Base-by-base conservation (phyloP, 768 basidiomycete genomes). In the Tulasnella sp. region DNA sequence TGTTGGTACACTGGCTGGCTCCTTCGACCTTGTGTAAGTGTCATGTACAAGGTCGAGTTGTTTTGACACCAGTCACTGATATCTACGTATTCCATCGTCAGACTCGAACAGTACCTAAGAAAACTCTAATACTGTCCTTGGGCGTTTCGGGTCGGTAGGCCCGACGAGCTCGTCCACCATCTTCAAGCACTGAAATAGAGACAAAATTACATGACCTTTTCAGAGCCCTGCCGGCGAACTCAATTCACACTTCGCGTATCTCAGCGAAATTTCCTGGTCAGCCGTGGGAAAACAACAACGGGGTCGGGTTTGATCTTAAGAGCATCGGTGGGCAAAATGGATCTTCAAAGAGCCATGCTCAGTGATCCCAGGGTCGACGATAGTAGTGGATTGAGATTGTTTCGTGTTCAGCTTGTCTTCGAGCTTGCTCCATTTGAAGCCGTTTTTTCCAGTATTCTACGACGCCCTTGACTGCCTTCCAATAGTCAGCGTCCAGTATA, bases 261-360 rank as follows among this genome's bases (percentile, higher is more conserved):
- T 59, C 57, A 21, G 48, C 57, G 27, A 59, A 59, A 25, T 59
- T 59, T 34, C 57, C 57, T 15, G 57, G 57, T 46, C 57, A 59
- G 5, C 57, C 57, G 48, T 59, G 57, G 29, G 49, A n/a, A n/a
- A 59, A n/a, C 46, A 59, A 31, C 19, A 59, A 48, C 19, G 57
- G 57, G 2, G 49, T 59, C 17, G 57, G 45, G 15, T 38, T 38
- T 15, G 34, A 15, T 15, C 34, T 38, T 15, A 38, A 38, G 34
- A 38, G 7, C 34, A 15, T 5, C 34, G 34, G 15, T 38, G 34
- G 5, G 34, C 34, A 38, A 38, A 38, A 15, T 38, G 34, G 15
- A 38, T 38, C 10, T 52, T 43, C 19, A 59, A 24, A 53, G 34
- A 29, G 1, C 29, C 48, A 21, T 59, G 57, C 24, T 22, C 50